Base-by-base conservation (phyloP, 1,139 yeast genomes). In the Zhuliangozyma parablackwelliae region DNA sequence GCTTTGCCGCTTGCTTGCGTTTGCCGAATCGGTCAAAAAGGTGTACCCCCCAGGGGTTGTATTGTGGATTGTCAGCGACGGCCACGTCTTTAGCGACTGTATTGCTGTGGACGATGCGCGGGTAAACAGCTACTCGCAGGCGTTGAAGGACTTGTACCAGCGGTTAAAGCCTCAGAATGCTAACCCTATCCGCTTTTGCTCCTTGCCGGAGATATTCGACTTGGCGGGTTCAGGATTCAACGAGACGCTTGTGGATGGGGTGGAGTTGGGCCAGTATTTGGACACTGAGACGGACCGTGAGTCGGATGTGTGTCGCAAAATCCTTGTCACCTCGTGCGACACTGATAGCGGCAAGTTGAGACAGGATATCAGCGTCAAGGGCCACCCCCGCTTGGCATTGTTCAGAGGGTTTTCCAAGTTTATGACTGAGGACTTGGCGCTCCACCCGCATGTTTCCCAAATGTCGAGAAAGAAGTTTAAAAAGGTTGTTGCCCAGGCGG, bases 71-170 rank as follows among this genome's bases (percentile, higher is more conserved):
- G 81, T 78, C 21, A 73, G 80, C 51, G 84, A 78, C 47, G 83
- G 84, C 0, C 84, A 78, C 51, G 84, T 78, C 9, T 78, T 78
- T 55, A 74, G 81, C 43, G 84, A 78, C 53, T 78, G 83, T 55
- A 75, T 64, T 47, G 69, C 65, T 1, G 73, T 68, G 23, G 80
- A 76, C 51, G 84, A 78, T 49, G 63, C 59, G 29, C 63, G 63
- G 36, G 82, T 78, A 26, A 73, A 74, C 45, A 47, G 44, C 10
- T 78, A 75, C 47, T 73, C 78, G 2, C 51, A 49, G 8, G 64
- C 64, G 25, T 64, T 78, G 40, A 66, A 67, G 40, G 52, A 56
- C 7, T 50, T 78, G 10, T 75, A 75, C 45, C 35, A 52, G 11
- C 45, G 45, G 3, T 44, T 75, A 31, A 40, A 40, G 6, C 61